Evolutionary conservation across 2,329 filamentous ascomycete species (phyloP).

Genomic region (Didymella arachidicola): DNA sequence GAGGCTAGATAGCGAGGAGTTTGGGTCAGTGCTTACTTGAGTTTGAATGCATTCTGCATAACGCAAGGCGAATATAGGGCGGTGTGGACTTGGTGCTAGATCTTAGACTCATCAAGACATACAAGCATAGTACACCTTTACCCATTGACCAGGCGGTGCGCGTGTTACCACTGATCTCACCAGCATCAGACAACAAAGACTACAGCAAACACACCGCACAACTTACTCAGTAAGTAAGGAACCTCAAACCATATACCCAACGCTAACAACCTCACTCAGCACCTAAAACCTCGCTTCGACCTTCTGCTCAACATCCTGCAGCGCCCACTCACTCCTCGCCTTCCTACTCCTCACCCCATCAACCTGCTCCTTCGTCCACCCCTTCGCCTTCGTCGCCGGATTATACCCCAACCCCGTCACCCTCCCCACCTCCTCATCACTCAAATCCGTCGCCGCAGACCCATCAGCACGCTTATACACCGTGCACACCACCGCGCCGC

Average conservation of each 20-base stretch:
- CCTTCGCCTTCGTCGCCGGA: slow-evolving; percentile 86
- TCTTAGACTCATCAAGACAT: slow-evolving; percentile 32
- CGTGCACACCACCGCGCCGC: slow-evolving; percentile 88
- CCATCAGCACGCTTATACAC: slow-evolving; percentile 89
- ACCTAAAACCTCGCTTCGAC: slow-evolving; percentile 72
- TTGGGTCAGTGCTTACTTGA: neutral
- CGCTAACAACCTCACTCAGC: neutral
- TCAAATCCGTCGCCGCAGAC: slow-evolving; percentile 65
- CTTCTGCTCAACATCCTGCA: slow-evolving; percentile 77
- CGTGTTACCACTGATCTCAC: neutral
- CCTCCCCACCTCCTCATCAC: slow-evolving; percentile 70
- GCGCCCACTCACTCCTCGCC: slow-evolving; percentile 72
- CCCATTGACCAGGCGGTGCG: neutral
- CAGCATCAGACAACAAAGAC: neutral
- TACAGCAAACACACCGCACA: neutral
- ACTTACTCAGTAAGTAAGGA: neutral
- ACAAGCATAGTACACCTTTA: neutral
- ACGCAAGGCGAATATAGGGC: neutral
- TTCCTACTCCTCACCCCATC: slow-evolving; percentile 75
- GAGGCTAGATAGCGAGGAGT: slow-evolving; percentile 1
- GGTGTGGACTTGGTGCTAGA: slow-evolving; percentile 28
- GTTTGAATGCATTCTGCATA: neutral
- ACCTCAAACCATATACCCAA: neutral
- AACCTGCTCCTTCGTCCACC: slow-evolving; percentile 80
- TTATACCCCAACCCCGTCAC: slow-evolving; percentile 83